Conservation (phyloP, 768 basidiomycete species). For the Pisolithus tinctorius region DNA sequence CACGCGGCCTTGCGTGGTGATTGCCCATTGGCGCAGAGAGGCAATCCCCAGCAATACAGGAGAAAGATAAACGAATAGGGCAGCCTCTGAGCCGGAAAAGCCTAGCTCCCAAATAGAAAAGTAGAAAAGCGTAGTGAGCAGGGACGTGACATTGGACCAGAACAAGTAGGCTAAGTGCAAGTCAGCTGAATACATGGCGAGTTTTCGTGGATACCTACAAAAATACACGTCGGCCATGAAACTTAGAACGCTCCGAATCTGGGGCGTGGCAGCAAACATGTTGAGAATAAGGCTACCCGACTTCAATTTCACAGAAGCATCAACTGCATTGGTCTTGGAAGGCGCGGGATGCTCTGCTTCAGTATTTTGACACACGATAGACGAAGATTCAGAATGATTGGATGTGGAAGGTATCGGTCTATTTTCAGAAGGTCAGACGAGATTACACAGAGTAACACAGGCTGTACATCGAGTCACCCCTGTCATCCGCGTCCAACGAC, state of each 20-base stretch:
- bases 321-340: neutral
- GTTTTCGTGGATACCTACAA: constrained; percentile 32
- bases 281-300: neutral
- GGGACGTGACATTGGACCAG: constrained; percentile 78
- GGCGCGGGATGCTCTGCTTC: neutral
- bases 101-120: constrained; percentile 91
- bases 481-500: constrained; percentile 16
- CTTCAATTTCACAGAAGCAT: neutral
- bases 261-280: neutral
- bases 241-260: constrained; percentile 16
- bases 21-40: constrained; percentile 38
- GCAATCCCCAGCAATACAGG: constrained; percentile 52
- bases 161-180: constrained; percentile 57
- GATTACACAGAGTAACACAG: constrained; percentile 32
- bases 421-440: constrained; percentile 18
- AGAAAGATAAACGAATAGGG: constrained; percentile 64
- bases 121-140: constrained; percentile 80
- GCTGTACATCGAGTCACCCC: constrained; percentile 39
- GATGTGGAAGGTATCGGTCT: constrained; percentile 10
- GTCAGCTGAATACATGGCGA: neutral
- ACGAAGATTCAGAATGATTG: constrained; percentile 4
- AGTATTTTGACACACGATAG: neutral
- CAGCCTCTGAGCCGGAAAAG: constrained; percentile 74
- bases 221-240: constrained; percentile 48
- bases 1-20: constrained; percentile 42